A percentile compares a stretch with the other conserved stretches of the same genome.
These are phyloP conservation scores for Aristolochia californica DNA, from an alignment of 164 flowering plant genomes.

Conservation along the genomic window DNA sequence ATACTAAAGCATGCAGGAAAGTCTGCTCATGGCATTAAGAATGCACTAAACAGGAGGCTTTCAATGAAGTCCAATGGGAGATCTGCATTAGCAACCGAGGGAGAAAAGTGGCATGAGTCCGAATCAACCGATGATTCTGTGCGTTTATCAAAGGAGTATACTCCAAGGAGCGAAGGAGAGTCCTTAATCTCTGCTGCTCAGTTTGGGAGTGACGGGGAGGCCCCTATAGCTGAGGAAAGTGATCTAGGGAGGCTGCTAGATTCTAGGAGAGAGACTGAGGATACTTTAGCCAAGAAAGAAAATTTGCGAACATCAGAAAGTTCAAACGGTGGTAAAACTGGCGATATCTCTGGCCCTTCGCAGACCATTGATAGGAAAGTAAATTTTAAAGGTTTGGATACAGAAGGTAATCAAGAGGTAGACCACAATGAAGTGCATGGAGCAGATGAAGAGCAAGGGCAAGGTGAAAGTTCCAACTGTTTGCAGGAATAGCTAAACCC, in stretches of 20 bases:
- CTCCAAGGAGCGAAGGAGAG: conserved; percentile 1
- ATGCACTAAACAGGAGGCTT: conserved; percentile 3
- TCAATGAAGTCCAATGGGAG: conserved; percentile 1
- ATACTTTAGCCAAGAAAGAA: neutral
- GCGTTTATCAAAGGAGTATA: conserved; percentile 3
- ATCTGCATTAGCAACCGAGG: neutral
- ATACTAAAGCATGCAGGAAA: conserved; percentile 38
- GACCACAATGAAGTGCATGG: neutral
- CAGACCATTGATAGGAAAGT: conserved; percentile 1
- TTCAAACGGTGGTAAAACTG: neutral
- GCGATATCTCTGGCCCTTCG: neutral
- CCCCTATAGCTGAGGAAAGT: conserved; percentile 4
- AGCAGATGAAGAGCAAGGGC: neutral
- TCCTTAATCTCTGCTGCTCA: neutral
- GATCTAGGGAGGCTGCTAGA: neutral
- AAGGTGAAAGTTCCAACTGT: too few relatives aligned
- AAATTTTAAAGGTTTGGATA: neutral
- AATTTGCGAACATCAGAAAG: neutral
- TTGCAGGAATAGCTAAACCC: too few relatives aligned
- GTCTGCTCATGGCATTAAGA: conserved; percentile 27
- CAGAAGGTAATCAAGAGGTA: neutral
- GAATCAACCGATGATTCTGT: conserved; percentile 1
- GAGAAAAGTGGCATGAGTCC: neutral
- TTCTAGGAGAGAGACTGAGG: conserved; percentile 1
- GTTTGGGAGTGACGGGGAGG: neutral